Base-by-base conservation (phyloP, 371 early-diverging fungal genomes). In the Haplosporangium sp. region DNA sequence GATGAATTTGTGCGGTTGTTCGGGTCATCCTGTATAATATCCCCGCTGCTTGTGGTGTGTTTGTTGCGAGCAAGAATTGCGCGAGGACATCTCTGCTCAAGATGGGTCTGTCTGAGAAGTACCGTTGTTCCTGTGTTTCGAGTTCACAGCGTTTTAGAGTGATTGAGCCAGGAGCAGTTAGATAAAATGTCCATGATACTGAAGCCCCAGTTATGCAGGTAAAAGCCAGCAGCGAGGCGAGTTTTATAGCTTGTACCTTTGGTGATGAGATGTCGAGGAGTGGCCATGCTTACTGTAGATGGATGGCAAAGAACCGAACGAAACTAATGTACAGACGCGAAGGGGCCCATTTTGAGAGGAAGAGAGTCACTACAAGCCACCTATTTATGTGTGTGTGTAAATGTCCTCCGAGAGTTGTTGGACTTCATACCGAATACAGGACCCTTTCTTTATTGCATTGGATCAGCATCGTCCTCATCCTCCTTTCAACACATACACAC, bases 21-120 rank as follows among this genome's bases (percentile, higher is more conserved):
- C 37, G 72, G 55, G 37, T 71, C 72, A 12, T 71, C 72, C 50
- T 76, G 77, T 5, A 47, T 58, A 23, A 20, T 58, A 29, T 29
- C 59, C 23, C 59, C 54, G 47, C 64, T 56, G 43, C 47, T 61
- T 0, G 64, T 46, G 5, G 64, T 53, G 29, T 71, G 68, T 14
- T 51, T 76, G 29, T 48, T 55, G 36, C 77, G 77, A 23, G 54
- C 48, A 16, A 63, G 42, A 14, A 43, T 45, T 2, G 71, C 23
- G 14, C 23, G 58, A 13, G 61, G 20, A 40, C 76, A 75, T 54
- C 42, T 62, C 29, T 56, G 59, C 18, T 62, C 70, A 8, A 58
- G 46, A 46, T 64, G 74, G 7, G 59, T 12, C 54, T 52, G 56
- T 53, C 52, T 38, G 21, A 67, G 63, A 42, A 62, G 57, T 14